These are phyloP conservation scores for Albatrellus ellisii DNA, from an alignment of 768 basidiomycete genomes.

Conservation along the genomic window DNA sequence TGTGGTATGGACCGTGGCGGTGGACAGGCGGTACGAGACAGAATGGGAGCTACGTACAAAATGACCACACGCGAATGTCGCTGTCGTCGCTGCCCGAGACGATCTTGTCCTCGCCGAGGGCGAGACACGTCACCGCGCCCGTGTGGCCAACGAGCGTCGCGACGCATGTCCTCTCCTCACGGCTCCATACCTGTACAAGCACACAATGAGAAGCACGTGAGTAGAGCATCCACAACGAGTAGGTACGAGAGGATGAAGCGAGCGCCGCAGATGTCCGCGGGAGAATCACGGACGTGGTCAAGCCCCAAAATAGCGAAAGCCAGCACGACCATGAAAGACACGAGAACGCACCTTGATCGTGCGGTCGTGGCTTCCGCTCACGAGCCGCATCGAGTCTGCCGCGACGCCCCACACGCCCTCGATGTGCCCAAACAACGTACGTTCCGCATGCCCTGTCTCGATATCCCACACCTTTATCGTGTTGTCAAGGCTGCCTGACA, in stretches of 20 bases:
- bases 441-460: slow-evolving; percentile 60
- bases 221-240: slow-evolving; percentile 2
- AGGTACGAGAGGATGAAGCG: too few relatives aligned
- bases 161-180: slow-evolving; percentile 77
- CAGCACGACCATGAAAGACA: too few relatives aligned
- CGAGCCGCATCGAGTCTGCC: slow-evolving; percentile 81
- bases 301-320: too few relatives aligned
- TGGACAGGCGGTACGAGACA: too few relatives aligned
- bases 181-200: slow-evolving; percentile 69
- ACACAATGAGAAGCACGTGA: neutral
- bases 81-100: slow-evolving; percentile 94
- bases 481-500: slow-evolving; percentile 88
- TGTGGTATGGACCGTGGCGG: too few relatives aligned
- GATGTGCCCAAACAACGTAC: slow-evolving; percentile 93
- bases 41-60: too few relatives aligned
- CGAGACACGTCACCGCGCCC: slow-evolving; percentile 86
- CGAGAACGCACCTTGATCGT: slow-evolving; percentile 75
- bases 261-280: too few relatives aligned
- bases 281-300: too few relatives aligned
- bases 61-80: slow-evolving; percentile 68
- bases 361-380: slow-evolving; percentile 88
- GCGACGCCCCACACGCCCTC: slow-evolving; percentile 98
- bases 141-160: slow-evolving; percentile 89
- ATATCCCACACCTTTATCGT: slow-evolving; percentile 96
- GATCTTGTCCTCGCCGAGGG: slow-evolving; percentile 88